Evolutionary conservation across 106 monocot species (phyloP), one percentile per base, ranked within the genome.

Genomic region (Dendrobium huoshanense): DNA sequence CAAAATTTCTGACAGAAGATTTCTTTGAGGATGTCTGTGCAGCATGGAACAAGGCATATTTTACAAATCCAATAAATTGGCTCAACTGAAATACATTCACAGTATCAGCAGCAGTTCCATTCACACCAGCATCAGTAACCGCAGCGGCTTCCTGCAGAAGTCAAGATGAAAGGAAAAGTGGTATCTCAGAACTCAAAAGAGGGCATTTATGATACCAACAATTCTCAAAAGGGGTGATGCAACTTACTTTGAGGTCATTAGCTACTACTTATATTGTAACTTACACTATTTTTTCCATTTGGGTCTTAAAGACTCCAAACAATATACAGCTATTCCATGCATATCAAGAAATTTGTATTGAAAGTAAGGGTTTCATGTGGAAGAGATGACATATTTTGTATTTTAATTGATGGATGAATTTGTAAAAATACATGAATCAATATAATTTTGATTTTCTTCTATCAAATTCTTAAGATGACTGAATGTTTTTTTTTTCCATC

Each of bases 81-180:
- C 88, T 94, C 27, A 89, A 94, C 33, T 33, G 33, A 33, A 78
- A 75, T 89, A 64, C 88, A 83, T 67, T 80, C 85, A 45, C 88
- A 91, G 77, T 80, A 84, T 31, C 87, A 86, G 41, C 90, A 85
- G 78, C 89, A 65, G 41, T 9, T 65, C 41, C 82, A 81, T 13
- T 81, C 55, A 27, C 78, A 78, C 15, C 82, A 61, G 18, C 82
- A 61, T 48, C 82, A 58, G 27, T 83, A 80, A 37, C 73, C 77
- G 24, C 78, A 70, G 27, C 70, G 3, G 27, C 58, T 24, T n/a
- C 65, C 78, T 17, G 41, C 64, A 6, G 81, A 83, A 37, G 17
- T 81, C 19, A 84, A 67, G 61, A 61, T 81, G 83, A 83, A 83
- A n/a, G 78, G 64, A 67, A 18, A 73, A 25, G 22, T 73, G 80